A percentile compares a stretch with the other conserved stretches of the same genome.
phyloP scores from a whole-genome alignment of 805 yeast genomes.

The Wickerhamiella brachini region DNA sequence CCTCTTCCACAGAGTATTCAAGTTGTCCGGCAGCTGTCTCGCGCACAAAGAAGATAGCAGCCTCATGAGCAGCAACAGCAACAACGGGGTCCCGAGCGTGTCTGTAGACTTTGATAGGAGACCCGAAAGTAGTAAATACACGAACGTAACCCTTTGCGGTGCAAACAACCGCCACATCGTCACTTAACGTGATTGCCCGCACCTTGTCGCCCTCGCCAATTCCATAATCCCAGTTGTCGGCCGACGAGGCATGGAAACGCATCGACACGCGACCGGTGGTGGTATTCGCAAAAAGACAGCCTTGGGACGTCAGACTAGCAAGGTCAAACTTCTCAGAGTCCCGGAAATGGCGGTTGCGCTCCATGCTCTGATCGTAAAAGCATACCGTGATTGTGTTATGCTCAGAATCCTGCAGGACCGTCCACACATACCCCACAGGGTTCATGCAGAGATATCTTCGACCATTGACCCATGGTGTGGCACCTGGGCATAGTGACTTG shows the following conservation, averaged over 20 bases:
- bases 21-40: slow-evolving; percentile 24
- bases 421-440: slow-evolving; percentile 67
- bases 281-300: slow-evolving; percentile 46
- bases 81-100: slow-evolving; percentile 63
- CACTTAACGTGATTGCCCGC: slow-evolving; percentile 56
- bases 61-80: slow-evolving; percentile 50
- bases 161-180: slow-evolving; percentile 48
- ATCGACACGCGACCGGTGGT: slow-evolving; percentile 34
- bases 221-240: slow-evolving; percentile 51
- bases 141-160: slow-evolving; percentile 67
- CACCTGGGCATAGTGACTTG: slow-evolving; percentile 69
- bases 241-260: slow-evolving; percentile 52
- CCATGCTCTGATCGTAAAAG: slow-evolving; percentile 65
- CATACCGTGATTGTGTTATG: slow-evolving; percentile 70
- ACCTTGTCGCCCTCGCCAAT: slow-evolving; percentile 40
- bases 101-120: slow-evolving; percentile 42
- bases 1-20: slow-evolving; percentile 33
- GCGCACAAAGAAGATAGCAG: slow-evolving; percentile 42
- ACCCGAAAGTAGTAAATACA: slow-evolving; percentile 56
- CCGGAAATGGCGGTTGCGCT: slow-evolving; percentile 73
- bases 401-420: slow-evolving; percentile 45
- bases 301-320: slow-evolving; percentile 57
- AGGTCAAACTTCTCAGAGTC: slow-evolving; percentile 61
- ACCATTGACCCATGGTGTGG: slow-evolving; percentile 64
- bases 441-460: slow-evolving; percentile 74